These are phyloP conservation scores for Agrostemma githago DNA, from an alignment of 148 eudicot genomes.

Conservation along the genomic window DNA sequence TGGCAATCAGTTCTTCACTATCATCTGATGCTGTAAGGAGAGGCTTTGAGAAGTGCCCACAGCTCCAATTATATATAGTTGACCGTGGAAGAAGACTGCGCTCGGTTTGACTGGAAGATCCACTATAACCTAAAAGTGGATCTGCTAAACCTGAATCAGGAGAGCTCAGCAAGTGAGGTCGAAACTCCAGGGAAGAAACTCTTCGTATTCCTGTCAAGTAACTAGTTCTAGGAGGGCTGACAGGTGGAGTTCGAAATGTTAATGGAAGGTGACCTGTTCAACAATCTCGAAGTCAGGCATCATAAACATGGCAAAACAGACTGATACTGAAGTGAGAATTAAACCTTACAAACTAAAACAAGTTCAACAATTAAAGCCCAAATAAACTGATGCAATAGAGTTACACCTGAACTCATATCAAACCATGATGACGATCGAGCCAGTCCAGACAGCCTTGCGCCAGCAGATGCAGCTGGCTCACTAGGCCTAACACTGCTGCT, in stretches of 20 bases:
- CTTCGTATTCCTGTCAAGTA: constrained; percentile 80
- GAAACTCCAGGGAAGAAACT: constrained; percentile 83
- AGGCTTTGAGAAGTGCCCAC: constrained; percentile 91
- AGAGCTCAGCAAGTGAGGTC: constrained; percentile 69
- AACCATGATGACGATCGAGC: constrained; percentile 94
- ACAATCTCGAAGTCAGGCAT: constrained; percentile 21
- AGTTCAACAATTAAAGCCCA: neutral
- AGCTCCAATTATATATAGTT: constrained; percentile 92
- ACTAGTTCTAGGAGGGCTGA: constrained; percentile 88
- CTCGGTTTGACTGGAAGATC: constrained; percentile 50
- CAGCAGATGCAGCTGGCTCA: constrained; percentile 41
- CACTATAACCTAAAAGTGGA: constrained; percentile 70
- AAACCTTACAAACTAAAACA: neutral
- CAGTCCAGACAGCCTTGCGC: constrained; percentile 59
- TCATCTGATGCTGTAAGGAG: constrained; percentile 79
- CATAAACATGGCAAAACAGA: neutral
- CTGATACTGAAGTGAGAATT: neutral
- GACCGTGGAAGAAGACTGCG: constrained; percentile 90
- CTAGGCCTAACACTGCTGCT: constrained; percentile 40
- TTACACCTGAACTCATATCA: constrained; percentile 81
- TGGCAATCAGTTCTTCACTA: constrained; percentile 59
- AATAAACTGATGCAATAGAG: neutral
- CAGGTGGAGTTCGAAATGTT: constrained; percentile 94
- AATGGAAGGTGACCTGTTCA: constrained; percentile 63
- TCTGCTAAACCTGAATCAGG: constrained; percentile 86